A percentile compares a stretch with the other conserved stretches of the same genome.
phyloP scores from a whole-genome alignment of 768 basidiomycete species.

The Calvatia gigantea region DNA sequence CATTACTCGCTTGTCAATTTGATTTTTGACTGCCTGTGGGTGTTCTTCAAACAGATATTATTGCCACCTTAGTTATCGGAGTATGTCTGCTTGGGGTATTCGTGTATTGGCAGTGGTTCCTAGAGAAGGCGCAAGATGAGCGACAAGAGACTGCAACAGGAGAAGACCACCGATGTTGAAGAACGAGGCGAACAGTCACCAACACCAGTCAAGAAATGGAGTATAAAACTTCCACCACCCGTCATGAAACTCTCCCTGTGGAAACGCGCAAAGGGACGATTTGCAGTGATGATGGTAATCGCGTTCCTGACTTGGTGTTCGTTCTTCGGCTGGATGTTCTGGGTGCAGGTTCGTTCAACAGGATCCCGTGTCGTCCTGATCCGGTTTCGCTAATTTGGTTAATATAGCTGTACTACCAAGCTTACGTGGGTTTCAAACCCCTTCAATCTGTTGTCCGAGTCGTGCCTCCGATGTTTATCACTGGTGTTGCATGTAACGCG shows the following conservation, averaged over 20 bases:
- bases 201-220: background rate
- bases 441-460: constrained; percentile 63
- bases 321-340: constrained; percentile 51
- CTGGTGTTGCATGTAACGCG: constrained; percentile 61
- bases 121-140: constrained; percentile 43
- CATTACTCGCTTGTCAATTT: background rate
- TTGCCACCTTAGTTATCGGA: constrained; percentile 62
- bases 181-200: too few relatives aligned
- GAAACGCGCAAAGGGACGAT: constrained; percentile 56
- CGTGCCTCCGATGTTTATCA: constrained; percentile 68
- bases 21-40: background rate
- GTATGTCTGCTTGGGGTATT: constrained; percentile 54
- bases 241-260: constrained; percentile 64
- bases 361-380: too few relatives aligned
- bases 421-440: constrained; percentile 50
- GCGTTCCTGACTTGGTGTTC: constrained; percentile 62
- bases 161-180: background rate
- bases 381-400: too few relatives aligned
- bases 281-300: constrained; percentile 57
- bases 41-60: constrained; percentile 54
- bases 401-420: constrained; percentile 68
- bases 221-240: constrained; percentile 43
- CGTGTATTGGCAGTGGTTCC: constrained; percentile 60
- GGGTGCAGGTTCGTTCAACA: constrained; percentile 20
- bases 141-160: background rate